Conservation (phyloP, 331 rosid species). For the Quercus phellos region DNA sequence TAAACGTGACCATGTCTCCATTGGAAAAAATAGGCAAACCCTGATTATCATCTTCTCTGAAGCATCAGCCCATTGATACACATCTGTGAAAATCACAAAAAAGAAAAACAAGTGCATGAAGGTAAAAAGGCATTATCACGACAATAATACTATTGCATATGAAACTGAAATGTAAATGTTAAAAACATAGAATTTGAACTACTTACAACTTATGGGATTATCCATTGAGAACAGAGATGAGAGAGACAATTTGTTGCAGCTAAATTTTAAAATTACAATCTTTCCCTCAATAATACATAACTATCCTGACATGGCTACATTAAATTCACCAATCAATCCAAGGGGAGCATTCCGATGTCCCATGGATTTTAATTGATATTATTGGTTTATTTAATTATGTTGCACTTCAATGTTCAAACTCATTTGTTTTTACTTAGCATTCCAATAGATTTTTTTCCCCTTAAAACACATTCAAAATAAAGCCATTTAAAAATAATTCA, state of each 20-base stretch:
- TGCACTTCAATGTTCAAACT: neutral
- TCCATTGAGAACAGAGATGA: neutral
- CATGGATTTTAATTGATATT: neutral
- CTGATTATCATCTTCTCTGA: conserved; percentile 65
- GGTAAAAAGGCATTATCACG: neutral
- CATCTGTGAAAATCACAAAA: conserved; percentile 49
- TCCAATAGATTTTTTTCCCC: neutral
- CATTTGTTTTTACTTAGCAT: neutral
- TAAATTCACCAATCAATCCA: neutral
- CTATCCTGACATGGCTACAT: neutral
- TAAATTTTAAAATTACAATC: neutral
- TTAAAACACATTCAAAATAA: neutral
- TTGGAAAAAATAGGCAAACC: conserved; percentile 71
- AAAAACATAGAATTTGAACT: neutral
- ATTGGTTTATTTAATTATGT: neutral
- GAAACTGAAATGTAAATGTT: neutral
- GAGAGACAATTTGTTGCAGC: neutral
- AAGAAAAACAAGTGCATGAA: neutral
- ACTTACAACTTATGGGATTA: neutral
- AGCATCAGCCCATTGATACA: conserved; percentile 74
- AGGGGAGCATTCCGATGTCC: neutral
- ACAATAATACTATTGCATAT: neutral
- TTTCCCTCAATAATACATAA: neutral
- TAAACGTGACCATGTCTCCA: conserved; percentile 67
- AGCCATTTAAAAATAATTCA: neutral